Base-by-base conservation (phyloP, 2,329 filamentous ascomycete species). In the Zymoseptoria tritici region DNA sequence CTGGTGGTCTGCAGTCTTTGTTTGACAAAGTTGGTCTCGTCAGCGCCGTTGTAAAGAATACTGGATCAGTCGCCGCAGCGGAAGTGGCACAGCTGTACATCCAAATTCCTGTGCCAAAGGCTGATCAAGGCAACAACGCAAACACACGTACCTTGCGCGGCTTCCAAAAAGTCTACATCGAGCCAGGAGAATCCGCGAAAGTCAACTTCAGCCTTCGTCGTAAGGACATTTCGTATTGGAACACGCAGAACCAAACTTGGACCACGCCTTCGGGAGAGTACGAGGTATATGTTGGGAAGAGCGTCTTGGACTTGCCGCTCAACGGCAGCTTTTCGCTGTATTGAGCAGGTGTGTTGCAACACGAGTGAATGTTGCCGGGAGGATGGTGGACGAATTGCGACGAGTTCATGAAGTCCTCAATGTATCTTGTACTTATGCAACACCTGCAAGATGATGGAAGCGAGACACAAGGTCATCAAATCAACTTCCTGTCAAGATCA, bases 31-130 rank as follows among this genome's bases (percentile, higher is more conserved):
- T 83, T 9, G 80, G 80, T 63, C 73, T 74, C 22, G 75, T 83
- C 46, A 75, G 73, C 5, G 79, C 76, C 2, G 80, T 75, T 5
- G 75, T 84, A 62, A 77, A 74, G 21, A 84, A 83, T 70, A 80
- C 77, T 1, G 81, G 81, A 22, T 66, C 67, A 3, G 69, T 80
- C 50, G 66, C 66, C 13, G 81, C 80, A 42, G 77, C 80, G 22
- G 81, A 83, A 63, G 80, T 84, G 52, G 78, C 79, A 5, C 81
- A 84, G 67, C 66, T 84, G 19, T 74, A 73, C 60, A 54, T 75
- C 6, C 58, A 68, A 22, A 70, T 74, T 9, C 70, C 70, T 0
- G 62, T 66, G 16, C 64, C 63, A 11, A 89, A 62, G 13, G 74
- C 73, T 54, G 80, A 53, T 21, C 95, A 66, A 54, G 70, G 81